Evolutionary conservation across 345 rosid genomes (phyloP).

Genomic region (Passiflora organensis): DNA sequence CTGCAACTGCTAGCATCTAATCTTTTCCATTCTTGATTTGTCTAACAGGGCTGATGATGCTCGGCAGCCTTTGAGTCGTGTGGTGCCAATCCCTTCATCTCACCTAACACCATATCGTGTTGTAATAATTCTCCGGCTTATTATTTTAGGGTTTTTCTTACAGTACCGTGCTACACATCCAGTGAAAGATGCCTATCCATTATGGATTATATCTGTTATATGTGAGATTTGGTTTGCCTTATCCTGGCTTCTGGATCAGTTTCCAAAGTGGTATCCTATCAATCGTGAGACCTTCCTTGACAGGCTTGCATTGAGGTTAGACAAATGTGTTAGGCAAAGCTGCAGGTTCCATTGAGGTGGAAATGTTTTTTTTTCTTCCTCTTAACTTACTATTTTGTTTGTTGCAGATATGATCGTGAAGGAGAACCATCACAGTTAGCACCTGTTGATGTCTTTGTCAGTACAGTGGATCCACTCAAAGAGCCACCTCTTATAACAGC

Average conservation of each 20-base stretch:
- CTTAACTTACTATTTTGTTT: too few relatives aligned
- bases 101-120: constrained; percentile 79
- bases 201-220: constrained; percentile 93
- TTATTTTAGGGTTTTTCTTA: constrained; percentile 91
- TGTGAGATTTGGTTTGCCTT: constrained; percentile 99
- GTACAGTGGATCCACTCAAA: constrained; percentile 99
- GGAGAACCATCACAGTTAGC: constrained; percentile 95
- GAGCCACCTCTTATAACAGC: constrained; percentile 98
- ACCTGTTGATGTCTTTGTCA: constrained; percentile 96
- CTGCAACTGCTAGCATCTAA: neutral
- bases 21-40: constrained; percentile 9
- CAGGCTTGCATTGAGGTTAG: constrained; percentile 85
- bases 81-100: constrained; percentile 80
- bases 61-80: constrained; percentile 85
- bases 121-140: constrained; percentile 85
- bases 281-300: constrained; percentile 98
- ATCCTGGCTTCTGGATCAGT: constrained; percentile 99
- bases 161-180: constrained; percentile 98
- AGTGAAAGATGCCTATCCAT: constrained; percentile 81
- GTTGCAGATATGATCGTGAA: constrained; percentile 81
- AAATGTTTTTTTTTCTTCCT: neutral
- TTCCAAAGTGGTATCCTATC: constrained; percentile 94
- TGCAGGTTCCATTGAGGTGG: neutral
- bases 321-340: constrained; percentile 1
- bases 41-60: constrained; percentile 85